Percentiles rank a stretch among this genome's conserved stretches.
phyloP scores from a whole-genome alignment of 345 rosid species.

The Camelina laxa region DNA sequence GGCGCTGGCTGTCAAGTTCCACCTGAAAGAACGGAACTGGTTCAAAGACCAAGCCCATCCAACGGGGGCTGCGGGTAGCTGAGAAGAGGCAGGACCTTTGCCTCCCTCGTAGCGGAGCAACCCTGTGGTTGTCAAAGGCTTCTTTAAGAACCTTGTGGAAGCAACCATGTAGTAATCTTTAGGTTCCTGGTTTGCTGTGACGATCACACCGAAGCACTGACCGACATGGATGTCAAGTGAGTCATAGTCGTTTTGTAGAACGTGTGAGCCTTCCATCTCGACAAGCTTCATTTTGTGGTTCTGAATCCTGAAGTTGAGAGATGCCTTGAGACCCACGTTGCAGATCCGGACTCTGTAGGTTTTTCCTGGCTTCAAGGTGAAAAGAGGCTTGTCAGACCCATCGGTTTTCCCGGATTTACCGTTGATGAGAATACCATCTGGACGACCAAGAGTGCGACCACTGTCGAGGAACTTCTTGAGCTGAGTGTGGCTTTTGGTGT shows the following conservation, averaged over 20 bases:
- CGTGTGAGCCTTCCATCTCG: constrained; percentile 74
- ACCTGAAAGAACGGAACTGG: constrained; percentile 73
- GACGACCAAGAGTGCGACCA: constrained; percentile 55
- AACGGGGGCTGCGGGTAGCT: constrained; percentile 55
- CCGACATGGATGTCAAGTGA: constrained; percentile 72
- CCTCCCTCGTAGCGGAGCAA: constrained; percentile 54
- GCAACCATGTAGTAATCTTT: constrained; percentile 68
- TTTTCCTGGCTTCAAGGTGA: constrained; percentile 68
- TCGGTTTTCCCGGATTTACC: constrained; percentile 38
- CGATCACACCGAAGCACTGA: constrained; percentile 54
- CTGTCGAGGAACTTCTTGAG: constrained; percentile 53
- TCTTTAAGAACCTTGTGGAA: constrained; percentile 60
- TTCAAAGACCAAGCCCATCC: constrained; percentile 81
- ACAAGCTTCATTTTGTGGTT: constrained; percentile 68
- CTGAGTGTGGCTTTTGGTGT: constrained; percentile 50
- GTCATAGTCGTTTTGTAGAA: constrained; percentile 57
- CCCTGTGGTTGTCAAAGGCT: constrained; percentile 38
- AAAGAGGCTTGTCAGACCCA: constrained; percentile 42
- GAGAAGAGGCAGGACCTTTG: constrained; percentile 52
- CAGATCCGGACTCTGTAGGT: constrained; percentile 65
- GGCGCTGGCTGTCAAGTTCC: constrained; percentile 80
- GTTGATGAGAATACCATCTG: constrained; percentile 63
- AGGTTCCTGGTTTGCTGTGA: constrained; percentile 58
- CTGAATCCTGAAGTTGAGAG: constrained; percentile 67
- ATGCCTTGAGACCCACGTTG: constrained; percentile 58